These are phyloP conservation scores for Pharus latifolius DNA, from an alignment of 176 grass and related monocot species.

Conservation along the genomic window DNA sequence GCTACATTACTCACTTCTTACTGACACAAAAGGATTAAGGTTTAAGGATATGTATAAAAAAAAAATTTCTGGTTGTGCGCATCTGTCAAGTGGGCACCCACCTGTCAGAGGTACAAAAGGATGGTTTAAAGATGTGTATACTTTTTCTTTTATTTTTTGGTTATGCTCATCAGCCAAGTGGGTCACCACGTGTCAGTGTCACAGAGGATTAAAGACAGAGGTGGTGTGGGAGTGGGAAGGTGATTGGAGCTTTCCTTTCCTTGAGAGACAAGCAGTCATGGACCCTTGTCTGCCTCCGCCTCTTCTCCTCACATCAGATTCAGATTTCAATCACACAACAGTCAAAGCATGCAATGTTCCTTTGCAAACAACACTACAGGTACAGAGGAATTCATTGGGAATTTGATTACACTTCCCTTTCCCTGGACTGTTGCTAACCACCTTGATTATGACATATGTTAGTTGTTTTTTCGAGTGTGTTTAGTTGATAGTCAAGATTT, in stretches of 20 bases:
- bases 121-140: too few relatives aligned
- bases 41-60: too few relatives aligned
- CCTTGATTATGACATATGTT: neutral
- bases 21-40: too few relatives aligned
- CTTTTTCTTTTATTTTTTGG: too few relatives aligned
- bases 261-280: constrained; percentile 8
- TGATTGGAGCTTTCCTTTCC: neutral
- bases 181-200: neutral
- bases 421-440: neutral
- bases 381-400: neutral
- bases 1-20: too few relatives aligned
- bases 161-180: too few relatives aligned
- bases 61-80: too few relatives aligned
- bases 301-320: too few relatives aligned
- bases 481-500: too few relatives aligned
- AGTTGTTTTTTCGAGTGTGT: neutral
- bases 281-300: neutral
- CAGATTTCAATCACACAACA: neutral
- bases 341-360: neutral
- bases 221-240: neutral
- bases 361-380: neutral
- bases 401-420: neutral
- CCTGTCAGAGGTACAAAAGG: too few relatives aligned
- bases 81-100: too few relatives aligned
- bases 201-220: too few relatives aligned